Conservation (phyloP, 2,329 filamentous ascomycete species). For the Clonostachys byssicola region DNA sequence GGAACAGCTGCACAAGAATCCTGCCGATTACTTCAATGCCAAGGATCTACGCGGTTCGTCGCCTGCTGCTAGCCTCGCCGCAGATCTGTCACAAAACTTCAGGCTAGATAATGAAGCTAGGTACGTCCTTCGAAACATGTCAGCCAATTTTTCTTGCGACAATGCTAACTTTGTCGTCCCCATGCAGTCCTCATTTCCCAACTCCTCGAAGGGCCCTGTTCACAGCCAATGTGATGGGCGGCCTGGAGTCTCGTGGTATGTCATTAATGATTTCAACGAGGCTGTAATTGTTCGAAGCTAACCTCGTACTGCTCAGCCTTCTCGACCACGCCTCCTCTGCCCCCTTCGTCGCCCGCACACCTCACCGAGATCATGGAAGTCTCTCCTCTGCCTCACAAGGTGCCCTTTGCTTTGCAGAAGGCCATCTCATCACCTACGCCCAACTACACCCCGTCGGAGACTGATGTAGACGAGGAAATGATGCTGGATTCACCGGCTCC, state of each 20-base stretch:
- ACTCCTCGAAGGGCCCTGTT: slow-evolving; percentile 35
- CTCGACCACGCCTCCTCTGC: slow-evolving; percentile 79
- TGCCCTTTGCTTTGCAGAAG: slow-evolving; percentile 60
- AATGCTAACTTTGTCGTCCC: slow-evolving; percentile 1
- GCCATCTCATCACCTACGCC: slow-evolving; percentile 72
- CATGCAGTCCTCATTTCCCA: slow-evolving; percentile 29
- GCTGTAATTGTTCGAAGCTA: too few relatives aligned
- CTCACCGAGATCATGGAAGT: slow-evolving; percentile 83
- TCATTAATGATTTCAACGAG: neutral
- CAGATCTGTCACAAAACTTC: slow-evolving; percentile 95
- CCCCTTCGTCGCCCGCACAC: slow-evolving; percentile 74
- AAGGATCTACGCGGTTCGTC: slow-evolving; percentile 81
- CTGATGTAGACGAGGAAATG: slow-evolving; percentile 42
- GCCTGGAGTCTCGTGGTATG: slow-evolving; percentile 27
- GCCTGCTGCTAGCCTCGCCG: slow-evolving; percentile 84
- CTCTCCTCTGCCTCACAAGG: slow-evolving; percentile 88
- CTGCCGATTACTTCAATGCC: slow-evolving; percentile 75
- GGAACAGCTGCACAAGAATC: slow-evolving; percentile 61
- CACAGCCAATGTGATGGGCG: slow-evolving; percentile 29
- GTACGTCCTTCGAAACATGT: slow-evolving; percentile 43
- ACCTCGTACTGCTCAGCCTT: slow-evolving; percentile 47
- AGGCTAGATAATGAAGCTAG: slow-evolving; percentile 81
- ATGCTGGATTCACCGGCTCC: slow-evolving; percentile 54
- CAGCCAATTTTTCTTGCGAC: too few relatives aligned
- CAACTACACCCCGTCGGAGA: slow-evolving; percentile 36